Evolutionary conservation across 805 yeast species (phyloP).

Genomic region (Lipomyces sp.): DNA sequence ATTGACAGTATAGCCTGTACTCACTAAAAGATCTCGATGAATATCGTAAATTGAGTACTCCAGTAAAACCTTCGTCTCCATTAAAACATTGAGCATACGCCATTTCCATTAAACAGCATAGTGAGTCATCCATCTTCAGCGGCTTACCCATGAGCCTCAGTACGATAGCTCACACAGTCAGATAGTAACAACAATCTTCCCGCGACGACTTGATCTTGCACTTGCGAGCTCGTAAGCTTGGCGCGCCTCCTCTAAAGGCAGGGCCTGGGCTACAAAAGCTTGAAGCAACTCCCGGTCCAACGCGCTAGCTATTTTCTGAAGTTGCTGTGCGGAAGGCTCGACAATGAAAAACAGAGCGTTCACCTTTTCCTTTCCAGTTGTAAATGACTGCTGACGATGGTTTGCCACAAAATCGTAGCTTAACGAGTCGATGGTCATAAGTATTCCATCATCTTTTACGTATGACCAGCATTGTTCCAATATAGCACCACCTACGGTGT

Average conservation of each 20-base stretch:
- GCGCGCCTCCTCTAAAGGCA: neutral
- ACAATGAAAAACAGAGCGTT: conserved; percentile 1
- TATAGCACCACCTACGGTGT: conserved; percentile 4
- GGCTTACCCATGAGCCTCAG: no score
- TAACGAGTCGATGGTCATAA: neutral
- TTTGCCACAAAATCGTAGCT: conserved; percentile 4
- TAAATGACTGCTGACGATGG: conserved; percentile 2
- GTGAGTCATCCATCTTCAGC: no score
- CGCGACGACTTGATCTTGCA: neutral
- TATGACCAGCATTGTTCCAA: conserved; percentile 7
- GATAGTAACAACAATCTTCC: conserved; percentile 2
- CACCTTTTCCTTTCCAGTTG: conserved; percentile 1
- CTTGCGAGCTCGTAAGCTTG: conserved; percentile 4
- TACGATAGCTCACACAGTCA: neutral
- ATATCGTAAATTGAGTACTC: no score
- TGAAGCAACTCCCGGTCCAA: neutral
- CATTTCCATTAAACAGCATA: no score
- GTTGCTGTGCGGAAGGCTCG: conserved; percentile 2
- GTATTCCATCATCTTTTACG: conserved; percentile 1
- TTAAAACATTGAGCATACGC: no score
- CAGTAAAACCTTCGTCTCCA: no score
- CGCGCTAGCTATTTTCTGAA: neutral
- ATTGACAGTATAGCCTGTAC: no score
- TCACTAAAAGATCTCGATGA: no score
- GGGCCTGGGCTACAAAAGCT: neutral